These are phyloP conservation scores for Ogataea naganishii DNA, from an alignment of 805 yeast species.

Conservation along the genomic window DNA sequence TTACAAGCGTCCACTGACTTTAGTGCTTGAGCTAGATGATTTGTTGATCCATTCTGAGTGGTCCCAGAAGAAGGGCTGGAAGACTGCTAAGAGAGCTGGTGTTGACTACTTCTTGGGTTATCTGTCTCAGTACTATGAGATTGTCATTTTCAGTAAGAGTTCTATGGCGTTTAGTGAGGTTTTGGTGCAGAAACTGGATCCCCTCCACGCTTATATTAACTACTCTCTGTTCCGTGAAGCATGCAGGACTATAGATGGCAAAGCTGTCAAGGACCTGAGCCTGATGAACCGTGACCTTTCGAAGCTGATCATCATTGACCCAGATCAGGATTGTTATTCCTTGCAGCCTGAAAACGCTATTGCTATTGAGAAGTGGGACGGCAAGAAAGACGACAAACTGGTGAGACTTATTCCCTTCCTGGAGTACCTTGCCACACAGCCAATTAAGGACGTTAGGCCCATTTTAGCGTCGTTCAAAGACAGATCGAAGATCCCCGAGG, in stretches of 20 bases:
- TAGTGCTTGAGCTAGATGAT: conserved; percentile 86
- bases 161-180: conserved; percentile 80
- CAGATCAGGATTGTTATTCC: conserved; percentile 59
- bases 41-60: conserved; percentile 85
- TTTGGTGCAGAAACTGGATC: conserved; percentile 84
- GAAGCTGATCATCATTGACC: conserved; percentile 75
- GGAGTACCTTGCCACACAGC: conserved; percentile 88
- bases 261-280: conserved; percentile 80
- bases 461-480: conserved; percentile 66
- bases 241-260: conserved; percentile 82
- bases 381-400: conserved; percentile 72
- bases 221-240: conserved; percentile 88
- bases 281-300: conserved; percentile 85
- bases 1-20: conserved; percentile 84
- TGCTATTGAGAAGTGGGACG: conserved; percentile 78
- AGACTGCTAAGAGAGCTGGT: conserved; percentile 98
- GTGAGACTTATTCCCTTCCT: conserved; percentile 82
- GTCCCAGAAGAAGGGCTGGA: conserved; percentile 92
- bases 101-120: conserved; percentile 93
- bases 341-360: conserved; percentile 95
- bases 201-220: conserved; percentile 80
- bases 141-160: conserved; percentile 82
- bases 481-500: conserved; percentile 61
- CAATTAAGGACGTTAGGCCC: conserved; percentile 81
- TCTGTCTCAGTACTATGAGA: conserved; percentile 90